These are phyloP conservation scores for Aspergillus steynii DNA, from an alignment of 495 filamentous ascomycete species.

Conservation along the genomic window DNA sequence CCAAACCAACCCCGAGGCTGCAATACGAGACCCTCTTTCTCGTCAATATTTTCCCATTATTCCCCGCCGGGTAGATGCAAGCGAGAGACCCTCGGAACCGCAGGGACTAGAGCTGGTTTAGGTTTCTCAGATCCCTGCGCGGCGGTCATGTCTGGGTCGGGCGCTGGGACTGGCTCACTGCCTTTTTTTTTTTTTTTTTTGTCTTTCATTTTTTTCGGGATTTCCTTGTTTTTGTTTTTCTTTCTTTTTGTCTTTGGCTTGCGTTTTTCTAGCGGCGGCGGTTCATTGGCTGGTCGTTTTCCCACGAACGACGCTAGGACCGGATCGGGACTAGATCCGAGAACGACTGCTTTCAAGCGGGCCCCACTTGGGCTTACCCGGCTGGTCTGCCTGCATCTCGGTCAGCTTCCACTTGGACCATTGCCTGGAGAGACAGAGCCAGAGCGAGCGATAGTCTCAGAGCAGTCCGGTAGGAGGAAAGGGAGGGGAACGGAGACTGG, in stretches of 20 bases:
- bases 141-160: neutral
- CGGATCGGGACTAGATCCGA: neutral
- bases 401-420: neutral
- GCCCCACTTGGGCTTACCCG: constrained; percentile 9
- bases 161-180: constrained; percentile 5
- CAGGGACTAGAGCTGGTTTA: constrained; percentile 1
- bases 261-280: neutral
- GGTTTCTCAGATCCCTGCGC: constrained; percentile 10
- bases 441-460: neutral
- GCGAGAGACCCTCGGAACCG: constrained; percentile 3
- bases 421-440: neutral
- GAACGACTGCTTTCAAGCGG: neutral
- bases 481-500: neutral
- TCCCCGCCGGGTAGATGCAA: constrained; percentile 1
- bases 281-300: neutral
- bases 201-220: constrained; percentile 1
- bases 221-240: neutral
- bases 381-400: constrained; percentile 13
- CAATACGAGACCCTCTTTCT: neutral
- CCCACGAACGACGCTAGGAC: neutral
- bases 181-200: constrained; percentile 1
- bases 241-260: neutral
- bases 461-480: no score
- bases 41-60: neutral
- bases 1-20: neutral